These are phyloP conservation scores for Diplodia seriata DNA, from an alignment of 2,329 filamentous ascomycete genomes.

Conservation along the genomic window DNA sequence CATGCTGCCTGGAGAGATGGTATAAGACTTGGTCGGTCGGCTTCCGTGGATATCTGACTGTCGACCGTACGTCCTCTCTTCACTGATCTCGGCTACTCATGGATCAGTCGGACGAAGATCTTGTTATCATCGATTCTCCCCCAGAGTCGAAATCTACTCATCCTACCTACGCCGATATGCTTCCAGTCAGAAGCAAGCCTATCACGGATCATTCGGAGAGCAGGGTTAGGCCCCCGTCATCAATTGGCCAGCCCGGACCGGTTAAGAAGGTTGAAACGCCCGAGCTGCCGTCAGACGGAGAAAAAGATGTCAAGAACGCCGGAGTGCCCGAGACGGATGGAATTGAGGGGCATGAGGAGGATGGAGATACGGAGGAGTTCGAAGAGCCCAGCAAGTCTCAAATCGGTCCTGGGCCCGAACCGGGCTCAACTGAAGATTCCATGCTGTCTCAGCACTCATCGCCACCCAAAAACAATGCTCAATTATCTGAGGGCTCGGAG, in stretches of 20 bases:
- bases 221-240: background rate
- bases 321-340: background rate
- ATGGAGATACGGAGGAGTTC: background rate
- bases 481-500: background rate
- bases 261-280: background rate
- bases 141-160: background rate
- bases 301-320: background rate
- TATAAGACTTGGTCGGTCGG: background rate
- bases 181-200: background rate
- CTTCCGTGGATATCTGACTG: background rate
- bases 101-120: background rate
- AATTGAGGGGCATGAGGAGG: background rate
- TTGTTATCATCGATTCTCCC: constrained; percentile 5
- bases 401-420: no score
- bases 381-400: background rate
- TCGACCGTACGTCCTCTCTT: background rate
- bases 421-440: background rate
- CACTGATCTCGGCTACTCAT: background rate
- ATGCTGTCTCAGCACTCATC: background rate
- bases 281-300: background rate
- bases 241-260: background rate
- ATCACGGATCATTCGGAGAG: background rate
- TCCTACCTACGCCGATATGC: background rate
- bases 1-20: background rate
- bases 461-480: background rate